phyloP scores from a whole-genome alignment of 768 basidiomycete species.

The Panaeolus cyanescens region DNA sequence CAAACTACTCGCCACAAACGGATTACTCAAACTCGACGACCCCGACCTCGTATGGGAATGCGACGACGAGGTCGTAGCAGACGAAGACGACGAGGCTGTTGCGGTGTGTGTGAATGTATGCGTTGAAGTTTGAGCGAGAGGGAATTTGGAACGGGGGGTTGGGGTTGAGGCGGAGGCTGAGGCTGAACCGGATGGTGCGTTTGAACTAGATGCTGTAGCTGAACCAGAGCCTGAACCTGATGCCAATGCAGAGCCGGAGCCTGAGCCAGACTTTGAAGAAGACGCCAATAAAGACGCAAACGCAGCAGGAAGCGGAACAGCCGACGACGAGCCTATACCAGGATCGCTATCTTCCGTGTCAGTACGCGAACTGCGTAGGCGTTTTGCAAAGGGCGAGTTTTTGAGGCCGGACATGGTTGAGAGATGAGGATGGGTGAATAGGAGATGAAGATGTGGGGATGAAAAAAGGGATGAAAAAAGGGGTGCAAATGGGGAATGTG shows the following conservation, averaged over 20 bases:
- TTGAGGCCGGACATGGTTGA: constrained; percentile 69
- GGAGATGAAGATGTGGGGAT: background rate
- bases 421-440: too few species aligned
- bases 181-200: constrained; percentile 33
- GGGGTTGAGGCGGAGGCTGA: constrained; percentile 1
- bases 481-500: too few species aligned
- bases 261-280: too few species aligned
- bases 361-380: constrained; percentile 69
- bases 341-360: constrained; percentile 55
- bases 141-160: too few species aligned
- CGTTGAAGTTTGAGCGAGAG: too few species aligned
- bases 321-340: constrained; percentile 37
- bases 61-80: background rate
- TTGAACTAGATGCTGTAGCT: constrained; percentile 47
- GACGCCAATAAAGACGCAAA: constrained; percentile 56
- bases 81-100: background rate
- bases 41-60: background rate
- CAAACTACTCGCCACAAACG: too few species aligned
- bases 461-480: too few species aligned
- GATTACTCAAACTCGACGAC: too few species aligned
- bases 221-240: too few species aligned
- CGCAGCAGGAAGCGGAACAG: constrained; percentile 55
- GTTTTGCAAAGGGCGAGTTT: constrained; percentile 85
- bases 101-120: too few species aligned
- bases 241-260: too few species aligned